phyloP scores from a whole-genome alignment of 768 basidiomycete genomes.

The Exsudoporus frostii region DNA sequence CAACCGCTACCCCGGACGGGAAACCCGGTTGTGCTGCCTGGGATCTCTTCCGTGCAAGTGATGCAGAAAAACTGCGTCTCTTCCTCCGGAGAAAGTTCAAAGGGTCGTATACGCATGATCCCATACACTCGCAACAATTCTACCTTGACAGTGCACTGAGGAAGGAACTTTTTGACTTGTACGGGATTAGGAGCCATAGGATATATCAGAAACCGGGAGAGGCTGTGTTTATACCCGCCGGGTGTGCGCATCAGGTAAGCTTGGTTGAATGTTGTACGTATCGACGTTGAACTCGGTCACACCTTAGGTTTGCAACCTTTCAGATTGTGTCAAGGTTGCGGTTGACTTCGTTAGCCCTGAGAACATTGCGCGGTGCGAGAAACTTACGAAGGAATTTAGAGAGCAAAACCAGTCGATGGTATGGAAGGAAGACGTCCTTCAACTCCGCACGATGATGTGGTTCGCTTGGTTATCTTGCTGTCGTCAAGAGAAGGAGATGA shows the following conservation, averaged over 20 bases:
- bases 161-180: constrained; percentile 60
- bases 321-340: constrained; percentile 96
- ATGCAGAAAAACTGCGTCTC: constrained; percentile 70
- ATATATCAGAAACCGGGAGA: constrained; percentile 91
- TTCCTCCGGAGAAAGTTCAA: constrained; percentile 70
- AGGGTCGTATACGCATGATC: constrained; percentile 61
- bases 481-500: constrained; percentile 44
- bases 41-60: constrained; percentile 85
- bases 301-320: constrained; percentile 78
- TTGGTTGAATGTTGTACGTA: not conserved
- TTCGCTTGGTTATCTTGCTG: constrained; percentile 81
- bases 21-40: constrained; percentile 79
- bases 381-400: constrained; percentile 84
- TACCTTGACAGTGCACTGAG: constrained; percentile 74
- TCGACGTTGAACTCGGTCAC: not conserved
- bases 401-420: constrained; percentile 82
- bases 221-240: constrained; percentile 94
- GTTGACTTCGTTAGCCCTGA: constrained; percentile 94
- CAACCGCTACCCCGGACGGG: constrained; percentile 54
- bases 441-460: constrained; percentile 91
- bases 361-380: constrained; percentile 83
- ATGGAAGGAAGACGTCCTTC: constrained; percentile 95
- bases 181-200: constrained; percentile 73
- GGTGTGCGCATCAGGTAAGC: constrained; percentile 84
- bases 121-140: constrained; percentile 87